Evolutionary conservation across 2,329 filamentous ascomycete species (phyloP), one percentile per base, ranked within the genome.

Genomic region (Chaetomium globosum): DNA sequence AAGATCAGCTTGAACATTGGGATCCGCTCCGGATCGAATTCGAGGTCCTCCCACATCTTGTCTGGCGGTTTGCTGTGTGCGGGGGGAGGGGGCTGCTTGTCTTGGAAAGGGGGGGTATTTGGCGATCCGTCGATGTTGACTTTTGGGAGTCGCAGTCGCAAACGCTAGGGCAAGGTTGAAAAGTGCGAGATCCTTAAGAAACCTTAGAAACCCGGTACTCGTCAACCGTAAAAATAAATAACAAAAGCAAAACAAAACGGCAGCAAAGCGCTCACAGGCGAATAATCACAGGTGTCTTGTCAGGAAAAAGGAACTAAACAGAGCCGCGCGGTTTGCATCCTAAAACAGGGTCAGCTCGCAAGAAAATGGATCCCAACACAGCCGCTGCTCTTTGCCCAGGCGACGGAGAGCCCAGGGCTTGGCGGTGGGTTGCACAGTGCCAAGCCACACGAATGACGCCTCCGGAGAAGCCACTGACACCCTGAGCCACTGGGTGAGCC

Each of bases 1-100:
- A 87, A 74, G 61, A 79, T 81, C 65, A 88, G 76, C 77, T 89
- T 89, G 75, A 82, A 75, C 67, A 76, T 76, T 61, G 85, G 85
- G 51, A 87, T 78, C 69, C 80, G 77, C 71, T 85, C 81, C 48
- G 84, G 78, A 73, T 86, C 79, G 73, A 84, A 77, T 69, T 86
- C 82, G 71, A 85, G 69, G 58, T 77, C 79, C 68, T 80, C 78
- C 71, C 79, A 78, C 77, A 83, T 82, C 63, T 48, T 74, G 61
- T 6, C 49, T 23, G 51, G 33, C 26, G 46, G 56, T 39, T 36
- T 51, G 8, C 39, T 23, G 61, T 30, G 36, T 23, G 59, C 30
- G 46, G 23, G 26, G 54, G 33, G 36, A 54, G 39, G 54, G 33
- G 36, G 52, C 21, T 39, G n/a, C 13, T 26, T 53, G 51, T 57